Conservation (phyloP, 768 basidiomycete species). For the Amanita exitialis region DNA sequence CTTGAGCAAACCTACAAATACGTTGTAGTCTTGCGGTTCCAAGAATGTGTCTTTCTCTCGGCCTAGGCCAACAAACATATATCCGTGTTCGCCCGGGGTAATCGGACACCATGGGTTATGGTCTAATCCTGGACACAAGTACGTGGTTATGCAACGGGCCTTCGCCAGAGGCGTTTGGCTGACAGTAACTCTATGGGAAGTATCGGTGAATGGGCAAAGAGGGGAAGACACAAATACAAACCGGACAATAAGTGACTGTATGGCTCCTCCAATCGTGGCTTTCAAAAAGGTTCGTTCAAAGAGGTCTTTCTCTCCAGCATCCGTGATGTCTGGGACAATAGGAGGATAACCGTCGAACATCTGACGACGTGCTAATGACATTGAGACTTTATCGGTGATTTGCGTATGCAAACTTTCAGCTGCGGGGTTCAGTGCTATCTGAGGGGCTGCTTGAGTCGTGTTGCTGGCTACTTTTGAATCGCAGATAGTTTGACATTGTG, state of each 20-base stretch:
- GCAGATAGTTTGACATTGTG: not conserved
- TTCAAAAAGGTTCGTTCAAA: constrained; percentile 32
- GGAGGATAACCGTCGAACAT: constrained; percentile 15
- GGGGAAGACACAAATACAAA: constrained; percentile 8
- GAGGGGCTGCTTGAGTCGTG: not conserved
- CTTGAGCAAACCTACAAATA: constrained; percentile 34
- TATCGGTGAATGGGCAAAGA: not conserved
- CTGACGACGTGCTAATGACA: constrained; percentile 10
- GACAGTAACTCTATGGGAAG: constrained; percentile 14
- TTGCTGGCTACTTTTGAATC: not conserved
- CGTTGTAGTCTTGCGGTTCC: constrained; percentile 26
- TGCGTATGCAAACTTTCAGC: not conserved
- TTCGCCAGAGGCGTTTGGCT: constrained; percentile 20
- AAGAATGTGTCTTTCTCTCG: constrained; percentile 32
- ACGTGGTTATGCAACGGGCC: constrained; percentile 23
- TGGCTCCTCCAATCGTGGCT: constrained; percentile 26
- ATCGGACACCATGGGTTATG: constrained; percentile 47
- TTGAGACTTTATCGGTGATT: not conserved
- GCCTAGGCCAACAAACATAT: constrained; percentile 45
- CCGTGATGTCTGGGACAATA: constrained; percentile 15
- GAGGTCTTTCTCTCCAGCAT: constrained; percentile 15
- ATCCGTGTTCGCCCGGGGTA: constrained; percentile 39
- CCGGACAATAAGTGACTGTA: constrained; percentile 28
- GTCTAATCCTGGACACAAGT: constrained; percentile 39
- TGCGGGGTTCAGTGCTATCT: not conserved